phyloP scores from a whole-genome alignment of 176 grass and related monocot species.

The Puccinellia tenuiflora region DNA sequence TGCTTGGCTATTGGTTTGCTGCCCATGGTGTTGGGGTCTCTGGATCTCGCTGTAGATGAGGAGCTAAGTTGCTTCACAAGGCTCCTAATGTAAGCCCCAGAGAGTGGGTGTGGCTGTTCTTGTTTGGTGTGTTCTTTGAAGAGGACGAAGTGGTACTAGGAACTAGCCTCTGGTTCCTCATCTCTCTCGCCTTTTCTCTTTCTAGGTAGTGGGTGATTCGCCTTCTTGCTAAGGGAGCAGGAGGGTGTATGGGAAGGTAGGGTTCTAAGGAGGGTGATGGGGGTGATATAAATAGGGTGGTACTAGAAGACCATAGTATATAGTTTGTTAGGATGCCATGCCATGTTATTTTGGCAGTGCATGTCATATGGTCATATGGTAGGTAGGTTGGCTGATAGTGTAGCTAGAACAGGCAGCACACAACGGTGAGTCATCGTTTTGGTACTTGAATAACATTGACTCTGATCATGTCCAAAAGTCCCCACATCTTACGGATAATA shows the following conservation, averaged over 20 bases:
- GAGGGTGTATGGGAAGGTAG: slow-evolving; percentile 20
- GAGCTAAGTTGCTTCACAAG: slow-evolving; percentile 91
- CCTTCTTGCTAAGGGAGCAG: slow-evolving; percentile 29
- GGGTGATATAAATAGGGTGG: slow-evolving; percentile 49
- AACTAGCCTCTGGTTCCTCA: slow-evolving; percentile 60
- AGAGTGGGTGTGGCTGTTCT: slow-evolving; percentile 75
- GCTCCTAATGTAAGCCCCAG: slow-evolving; percentile 84
- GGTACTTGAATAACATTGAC: slow-evolving; percentile 74
- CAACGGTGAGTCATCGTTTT: slow-evolving; percentile 69
- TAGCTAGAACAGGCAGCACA: slow-evolving; percentile 50
- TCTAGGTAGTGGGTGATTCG: slow-evolving; percentile 28
- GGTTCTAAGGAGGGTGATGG: slow-evolving; percentile 27
- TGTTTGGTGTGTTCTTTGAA: slow-evolving; percentile 45
- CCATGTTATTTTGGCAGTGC: slow-evolving; percentile 40
- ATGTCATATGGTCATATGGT: slow-evolving; percentile 39
- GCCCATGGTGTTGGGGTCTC: slow-evolving; percentile 46
- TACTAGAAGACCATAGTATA: slow-evolving; percentile 34
- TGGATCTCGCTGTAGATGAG: slow-evolving; percentile 49
- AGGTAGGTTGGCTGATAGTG: slow-evolving; percentile 40
- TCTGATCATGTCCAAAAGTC: neutral
- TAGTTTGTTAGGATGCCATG: slow-evolving; percentile 50
- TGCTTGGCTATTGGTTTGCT: slow-evolving; percentile 37
- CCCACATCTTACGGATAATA: neutral
- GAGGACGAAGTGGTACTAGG: slow-evolving; percentile 43
- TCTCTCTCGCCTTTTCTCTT: slow-evolving; percentile 35